A percentile compares a stretch with the other conserved stretches of the same genome.
Evolutionary conservation across 345 rosid genomes (phyloP).

Genomic region (Gossypium mustelinum): DNA sequence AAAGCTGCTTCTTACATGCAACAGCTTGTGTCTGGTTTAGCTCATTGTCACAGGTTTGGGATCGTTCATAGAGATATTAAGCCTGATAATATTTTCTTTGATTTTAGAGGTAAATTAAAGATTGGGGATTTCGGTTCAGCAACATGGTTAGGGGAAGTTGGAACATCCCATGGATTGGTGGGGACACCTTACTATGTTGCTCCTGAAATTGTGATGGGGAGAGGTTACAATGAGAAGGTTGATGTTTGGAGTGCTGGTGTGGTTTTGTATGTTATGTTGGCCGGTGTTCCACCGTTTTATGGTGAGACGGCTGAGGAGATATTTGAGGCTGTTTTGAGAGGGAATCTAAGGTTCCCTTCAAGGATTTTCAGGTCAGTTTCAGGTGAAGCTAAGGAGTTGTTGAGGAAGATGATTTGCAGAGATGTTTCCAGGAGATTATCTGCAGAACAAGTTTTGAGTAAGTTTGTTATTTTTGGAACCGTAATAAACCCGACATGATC

Average conservation of each 20-base stretch:
- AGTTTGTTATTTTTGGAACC: constrained; percentile 20
- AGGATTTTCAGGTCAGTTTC: constrained; percentile 46
- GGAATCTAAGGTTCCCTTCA: constrained; percentile 57
- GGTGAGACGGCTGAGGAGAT: constrained; percentile 68
- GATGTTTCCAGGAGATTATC: constrained; percentile 66
- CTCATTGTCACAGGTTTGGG: constrained; percentile 62
- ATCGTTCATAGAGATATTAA: constrained; percentile 82
- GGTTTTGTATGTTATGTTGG: constrained; percentile 62
- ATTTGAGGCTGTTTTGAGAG: constrained; percentile 60
- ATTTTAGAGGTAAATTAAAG: constrained; percentile 32
- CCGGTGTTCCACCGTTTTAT: constrained; percentile 69
- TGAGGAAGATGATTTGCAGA: constrained; percentile 74
- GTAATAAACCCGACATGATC: background rate
- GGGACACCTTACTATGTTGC: constrained; percentile 88
- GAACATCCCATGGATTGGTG: constrained; percentile 43
- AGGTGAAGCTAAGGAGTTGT: constrained; percentile 50
- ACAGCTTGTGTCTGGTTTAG: constrained; percentile 51
- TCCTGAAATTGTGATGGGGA: constrained; percentile 73
- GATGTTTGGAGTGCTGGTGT: constrained; percentile 90
- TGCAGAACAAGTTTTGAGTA: constrained; percentile 72
- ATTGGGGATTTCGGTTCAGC: constrained; percentile 84
- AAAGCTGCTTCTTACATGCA: constrained; percentile 36
- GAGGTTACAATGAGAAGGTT: constrained; percentile 63
- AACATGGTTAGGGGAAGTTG: constrained; percentile 34
- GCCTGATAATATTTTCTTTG: constrained; percentile 65